Percentiles rank a stretch among this genome's conserved stretches.
Conservation (phyloP, 768 basidiomycete species). For the Mycena olivaceomarginata region DNA sequence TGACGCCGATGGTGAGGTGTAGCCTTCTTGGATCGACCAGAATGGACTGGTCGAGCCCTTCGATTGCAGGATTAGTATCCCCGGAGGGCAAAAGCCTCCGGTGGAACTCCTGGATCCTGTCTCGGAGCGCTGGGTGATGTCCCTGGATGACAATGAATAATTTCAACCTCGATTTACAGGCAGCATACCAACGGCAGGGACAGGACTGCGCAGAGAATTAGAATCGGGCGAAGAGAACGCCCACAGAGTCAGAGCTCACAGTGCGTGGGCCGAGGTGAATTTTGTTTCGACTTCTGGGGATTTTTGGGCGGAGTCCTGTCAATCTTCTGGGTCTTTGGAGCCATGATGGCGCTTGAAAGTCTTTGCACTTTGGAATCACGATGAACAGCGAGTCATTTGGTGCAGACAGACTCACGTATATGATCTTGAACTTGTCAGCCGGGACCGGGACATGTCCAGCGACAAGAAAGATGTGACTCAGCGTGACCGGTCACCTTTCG, state of each 20-base stretch:
- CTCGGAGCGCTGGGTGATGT: conserved; percentile 62
- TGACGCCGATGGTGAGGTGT: conserved; percentile 86
- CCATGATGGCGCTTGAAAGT: conserved; percentile 12
- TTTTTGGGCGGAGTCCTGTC: neutral
- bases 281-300: neutral
- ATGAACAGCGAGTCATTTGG: neutral
- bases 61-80: conserved; percentile 51
- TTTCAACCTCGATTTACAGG: no score
- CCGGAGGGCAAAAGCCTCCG: conserved; percentile 60
- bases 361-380: neutral
- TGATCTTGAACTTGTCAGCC: neutral
- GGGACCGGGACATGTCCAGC: conserved; percentile 24
- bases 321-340: neutral
- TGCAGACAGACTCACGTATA: conserved; percentile 27
- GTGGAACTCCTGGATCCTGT: conserved; percentile 61
- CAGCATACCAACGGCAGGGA: conserved; percentile 31
- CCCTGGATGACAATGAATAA: conserved; percentile 49
- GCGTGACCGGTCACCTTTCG: no score
- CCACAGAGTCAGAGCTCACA: conserved; percentile 44
- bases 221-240: neutral
- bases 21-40: conserved; percentile 75
- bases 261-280: conserved; percentile 53
- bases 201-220: conserved; percentile 12
- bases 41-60: conserved; percentile 78
- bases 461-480: no score